phyloP scores from a whole-genome alignment of 2,329 filamentous ascomycete genomes.

The Colletotrichum navitas region DNA sequence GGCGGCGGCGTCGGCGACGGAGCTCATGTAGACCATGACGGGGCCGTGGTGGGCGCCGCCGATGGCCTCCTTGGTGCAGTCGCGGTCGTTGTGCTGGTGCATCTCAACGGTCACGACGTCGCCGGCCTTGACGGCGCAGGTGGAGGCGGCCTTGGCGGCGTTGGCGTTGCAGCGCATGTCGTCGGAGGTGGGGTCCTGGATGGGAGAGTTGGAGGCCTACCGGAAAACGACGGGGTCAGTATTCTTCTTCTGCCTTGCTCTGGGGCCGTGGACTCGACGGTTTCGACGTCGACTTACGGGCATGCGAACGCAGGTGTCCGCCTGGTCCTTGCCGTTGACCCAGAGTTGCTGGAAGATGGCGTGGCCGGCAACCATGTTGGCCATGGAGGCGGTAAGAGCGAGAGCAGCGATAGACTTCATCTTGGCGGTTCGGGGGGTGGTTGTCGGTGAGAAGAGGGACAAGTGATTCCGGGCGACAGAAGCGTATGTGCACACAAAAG shows the following conservation, averaged over 20 bases:
- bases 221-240: neutral
- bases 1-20: constrained; percentile 60
- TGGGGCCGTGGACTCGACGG: too few species aligned
- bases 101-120: constrained; percentile 59
- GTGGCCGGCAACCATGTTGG: constrained; percentile 52
- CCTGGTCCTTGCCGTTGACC: constrained; percentile 53
- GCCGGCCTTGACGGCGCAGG: constrained; percentile 48
- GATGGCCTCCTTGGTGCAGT: constrained; percentile 62
- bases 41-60: constrained; percentile 66
- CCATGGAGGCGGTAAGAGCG: constrained; percentile 39
- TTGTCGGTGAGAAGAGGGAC: constrained; percentile 30
- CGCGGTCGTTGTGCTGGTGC: constrained; percentile 59
- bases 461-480: constrained; percentile 34
- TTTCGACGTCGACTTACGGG: constrained; percentile 13
- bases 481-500: constrained; percentile 36
- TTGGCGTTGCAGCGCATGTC: constrained; percentile 59
- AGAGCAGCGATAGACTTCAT: constrained; percentile 40
- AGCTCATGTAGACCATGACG: constrained; percentile 61
- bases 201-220: constrained; percentile 54
- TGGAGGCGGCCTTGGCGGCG: constrained; percentile 50
- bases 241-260: neutral
- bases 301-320: constrained; percentile 40
- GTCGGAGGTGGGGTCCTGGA: constrained; percentile 54
- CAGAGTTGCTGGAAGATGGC: constrained; percentile 65
- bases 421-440: constrained; percentile 19